Base-by-base conservation (phyloP, 148 eudicot species). In the Limonium bicolor region DNA sequence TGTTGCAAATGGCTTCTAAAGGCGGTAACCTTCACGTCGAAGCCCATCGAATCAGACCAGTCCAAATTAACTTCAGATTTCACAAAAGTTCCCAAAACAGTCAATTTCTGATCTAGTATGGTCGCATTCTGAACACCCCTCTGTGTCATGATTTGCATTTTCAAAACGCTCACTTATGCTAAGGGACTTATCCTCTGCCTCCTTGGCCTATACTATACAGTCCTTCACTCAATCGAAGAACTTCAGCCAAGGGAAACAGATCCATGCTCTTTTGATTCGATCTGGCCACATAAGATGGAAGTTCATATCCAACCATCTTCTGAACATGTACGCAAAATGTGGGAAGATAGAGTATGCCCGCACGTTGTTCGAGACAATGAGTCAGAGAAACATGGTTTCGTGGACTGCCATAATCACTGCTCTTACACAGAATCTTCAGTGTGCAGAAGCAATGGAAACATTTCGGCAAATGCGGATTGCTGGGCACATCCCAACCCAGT, bases 391-490 rank as follows among this genome's bases (percentile, higher is more conserved):
- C 42, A 28, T 70, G 44, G 71, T 70, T 13, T 65, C 76, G 4
- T 65, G 71, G 71, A 70, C 71, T 26, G 59, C 71, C 18, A 43
- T 70, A 58, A 53, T 70, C 32, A 56, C 64, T 33, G 76, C 67
- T 6, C 54, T 65, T 40, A 54, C 71, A 0, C 76, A 54, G 21
- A 55, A 56, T 13, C 28, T 14, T 17, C 41, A 35, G 18, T 36
- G 36, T 17, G 3, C 15, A 1, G 42, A 65, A 26, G 54, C 76
- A 8, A 11, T 70, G 1, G 7, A 19, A 4, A 60, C 50, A 0
- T 71, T 71, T 22, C 40, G 36, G 20, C 60, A 6, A n/a, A 71
- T 71, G 77, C 19, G 57, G 30, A 9, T 36, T 5, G 33, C 51
- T 3, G 70, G 67, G n/a, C 37, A 59, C 26, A 30, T 29, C 5